These are phyloP conservation scores for Hyaloscypha bicolor DNA, from an alignment of 495 filamentous ascomycete genomes.

Conservation along the genomic window DNA sequence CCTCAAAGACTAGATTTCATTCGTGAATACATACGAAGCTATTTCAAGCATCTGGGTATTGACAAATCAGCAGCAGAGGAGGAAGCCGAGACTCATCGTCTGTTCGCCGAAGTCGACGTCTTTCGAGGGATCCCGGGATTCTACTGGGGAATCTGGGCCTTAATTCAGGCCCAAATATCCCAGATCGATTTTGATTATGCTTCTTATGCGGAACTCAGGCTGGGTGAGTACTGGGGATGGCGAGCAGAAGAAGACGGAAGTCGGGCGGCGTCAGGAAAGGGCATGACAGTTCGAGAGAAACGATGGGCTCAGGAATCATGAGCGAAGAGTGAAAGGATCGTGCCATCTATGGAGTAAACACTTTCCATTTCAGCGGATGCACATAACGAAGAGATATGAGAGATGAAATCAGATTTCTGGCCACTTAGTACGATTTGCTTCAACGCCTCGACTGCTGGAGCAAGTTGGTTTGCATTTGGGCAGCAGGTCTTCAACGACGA, in stretches of 20 bases:
- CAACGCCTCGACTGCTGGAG: neutral
- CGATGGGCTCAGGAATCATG: slow-evolving; percentile 72
- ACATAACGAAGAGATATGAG: neutral
- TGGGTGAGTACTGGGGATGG: slow-evolving; percentile 98
- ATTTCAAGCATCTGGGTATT: slow-evolving; percentile 45
- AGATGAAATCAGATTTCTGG: neutral
- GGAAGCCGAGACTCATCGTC: slow-evolving; percentile 56
- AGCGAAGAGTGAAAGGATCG: neutral
- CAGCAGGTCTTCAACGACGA: neutral
- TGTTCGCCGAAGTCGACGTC: slow-evolving; percentile 79
- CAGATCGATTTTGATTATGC: slow-evolving; percentile 98
- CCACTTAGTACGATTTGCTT: neutral
- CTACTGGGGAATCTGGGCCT: slow-evolving; percentile 89
- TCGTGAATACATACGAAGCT: slow-evolving; percentile 72
- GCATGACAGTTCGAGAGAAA: slow-evolving; percentile 74
- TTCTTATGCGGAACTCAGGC: slow-evolving; percentile 80
- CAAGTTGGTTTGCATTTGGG: neutral
- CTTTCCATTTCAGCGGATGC: neutral
- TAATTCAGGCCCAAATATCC: slow-evolving; percentile 94
- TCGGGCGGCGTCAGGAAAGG: slow-evolving; percentile 55
- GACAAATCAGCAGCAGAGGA: slow-evolving; percentile 46
- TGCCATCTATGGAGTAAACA: neutral
- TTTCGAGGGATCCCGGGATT: slow-evolving; percentile 92
- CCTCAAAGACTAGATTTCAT: slow-evolving; percentile 81
- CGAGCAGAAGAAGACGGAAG: slow-evolving; percentile 68